Percentiles rank a stretch among this genome's conserved stretches.
Evolutionary conservation across 2,329 filamentous ascomycete genomes (phyloP).

Genomic region (Xylaria sp.): DNA sequence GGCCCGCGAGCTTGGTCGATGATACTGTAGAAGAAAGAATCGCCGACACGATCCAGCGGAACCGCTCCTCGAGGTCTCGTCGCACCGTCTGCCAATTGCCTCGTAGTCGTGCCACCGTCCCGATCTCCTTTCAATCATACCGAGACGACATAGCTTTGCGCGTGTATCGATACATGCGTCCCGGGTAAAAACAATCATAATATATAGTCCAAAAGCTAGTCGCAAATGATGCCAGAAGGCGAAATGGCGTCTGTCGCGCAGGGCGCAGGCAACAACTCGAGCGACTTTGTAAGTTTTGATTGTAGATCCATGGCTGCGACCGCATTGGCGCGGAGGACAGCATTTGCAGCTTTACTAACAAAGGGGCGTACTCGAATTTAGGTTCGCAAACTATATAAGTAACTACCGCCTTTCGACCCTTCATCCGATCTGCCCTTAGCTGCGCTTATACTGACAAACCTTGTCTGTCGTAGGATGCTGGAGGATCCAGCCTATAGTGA

Average conservation of each 20-base stretch:
- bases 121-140: conserved; percentile 12
- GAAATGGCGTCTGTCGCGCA: conserved; percentile 42
- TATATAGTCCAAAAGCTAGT: conserved; percentile 16
- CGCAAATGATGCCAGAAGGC: conserved; percentile 41
- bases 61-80: conserved; percentile 19
- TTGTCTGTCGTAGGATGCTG: conserved; percentile 71
- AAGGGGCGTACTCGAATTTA: conserved; percentile 42
- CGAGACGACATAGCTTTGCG: conserved; percentile 12
- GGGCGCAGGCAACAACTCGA: conserved; percentile 73
- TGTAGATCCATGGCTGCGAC: conserved; percentile 13
- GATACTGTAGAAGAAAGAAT: conserved; percentile 17
- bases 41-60: conserved; percentile 21
- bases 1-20: conserved; percentile 13
- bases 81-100: conserved; percentile 16
- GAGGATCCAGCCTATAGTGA: conserved; percentile 91
- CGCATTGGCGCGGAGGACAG: conserved; percentile 26
- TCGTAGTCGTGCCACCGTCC: conserved; percentile 17
- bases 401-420: conserved; percentile 44
- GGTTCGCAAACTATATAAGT: conserved; percentile 99
- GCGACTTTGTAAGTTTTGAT: conserved; percentile 80
- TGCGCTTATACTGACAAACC: conserved; percentile 35
- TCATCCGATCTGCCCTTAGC: not conserved
- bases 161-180: conserved; percentile 18
- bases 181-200: conserved; percentile 10
- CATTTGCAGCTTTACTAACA: conserved; percentile 36